phyloP scores from a whole-genome alignment of 768 basidiomycete genomes.

The Amanita rubescens region DNA sequence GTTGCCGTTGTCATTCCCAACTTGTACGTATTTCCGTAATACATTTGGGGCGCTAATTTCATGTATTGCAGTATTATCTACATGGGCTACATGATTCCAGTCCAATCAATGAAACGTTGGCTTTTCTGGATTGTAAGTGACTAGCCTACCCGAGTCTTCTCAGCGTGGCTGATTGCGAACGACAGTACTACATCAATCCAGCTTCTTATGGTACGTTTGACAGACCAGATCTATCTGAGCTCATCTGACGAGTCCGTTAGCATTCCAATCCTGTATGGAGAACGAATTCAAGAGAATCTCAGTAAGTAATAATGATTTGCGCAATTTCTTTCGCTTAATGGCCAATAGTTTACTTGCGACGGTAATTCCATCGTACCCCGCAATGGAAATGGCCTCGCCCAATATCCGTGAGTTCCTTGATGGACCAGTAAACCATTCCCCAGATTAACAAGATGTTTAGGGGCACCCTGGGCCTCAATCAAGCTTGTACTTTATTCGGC shows the following conservation, averaged over 20 bases:
- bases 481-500: slow-evolving; percentile 76
- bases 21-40: slow-evolving; percentile 30
- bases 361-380: slow-evolving; percentile 60
- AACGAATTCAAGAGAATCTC: slow-evolving; percentile 76
- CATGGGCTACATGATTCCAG: slow-evolving; percentile 63
- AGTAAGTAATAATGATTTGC: slow-evolving; percentile 28
- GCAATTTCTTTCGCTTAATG: background rate
- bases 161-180: slow-evolving; percentile 9
- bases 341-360: slow-evolving; percentile 49
- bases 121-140: slow-evolving; percentile 73
- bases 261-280: slow-evolving; percentile 73
- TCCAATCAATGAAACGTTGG: slow-evolving; percentile 69
- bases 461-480: slow-evolving; percentile 50
- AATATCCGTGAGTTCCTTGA: slow-evolving; percentile 50
- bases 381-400: slow-evolving; percentile 44
- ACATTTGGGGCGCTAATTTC: background rate
- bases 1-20: slow-evolving; percentile 70
- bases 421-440: background rate
- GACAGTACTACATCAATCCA: slow-evolving; percentile 72
- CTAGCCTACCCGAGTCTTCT: background rate
- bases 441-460: slow-evolving; percentile 22
- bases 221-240: background rate
- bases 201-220: slow-evolving; percentile 50
- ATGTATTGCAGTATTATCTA: slow-evolving; percentile 42
- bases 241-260: slow-evolving; percentile 20